Evolutionary conservation across 345 rosid species (phyloP).

Genomic region (Cardiospermum halicacabum): DNA sequence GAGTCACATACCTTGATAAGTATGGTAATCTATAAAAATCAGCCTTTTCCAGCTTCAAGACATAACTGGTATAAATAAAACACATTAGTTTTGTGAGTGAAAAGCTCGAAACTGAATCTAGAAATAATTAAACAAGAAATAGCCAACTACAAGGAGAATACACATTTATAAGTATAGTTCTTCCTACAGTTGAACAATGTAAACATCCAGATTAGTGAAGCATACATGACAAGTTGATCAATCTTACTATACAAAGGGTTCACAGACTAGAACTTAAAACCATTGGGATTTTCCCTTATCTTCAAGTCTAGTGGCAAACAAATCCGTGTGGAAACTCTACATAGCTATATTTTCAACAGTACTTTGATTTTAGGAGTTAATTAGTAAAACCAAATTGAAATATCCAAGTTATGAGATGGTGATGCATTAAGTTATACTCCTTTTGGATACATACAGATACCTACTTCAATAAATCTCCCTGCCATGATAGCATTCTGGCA

Average conservation of each 20-base stretch:
- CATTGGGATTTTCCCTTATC: not conserved
- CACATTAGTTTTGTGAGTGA: constrained; percentile 9
- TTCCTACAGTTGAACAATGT: not conserved
- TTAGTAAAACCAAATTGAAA: too few relatives aligned
- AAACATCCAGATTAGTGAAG: not conserved
- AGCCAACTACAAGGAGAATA: too few relatives aligned
- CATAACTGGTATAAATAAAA: constrained; percentile 59
- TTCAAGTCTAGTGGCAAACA: not conserved
- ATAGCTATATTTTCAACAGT: not conserved
- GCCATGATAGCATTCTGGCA: constrained; percentile 89
- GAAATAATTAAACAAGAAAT: not conserved
- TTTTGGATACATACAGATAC: constrained; percentile 94
- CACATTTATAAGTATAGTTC: not conserved
- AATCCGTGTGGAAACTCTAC: not conserved
- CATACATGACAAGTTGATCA: not conserved
- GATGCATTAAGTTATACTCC: too few relatives aligned
- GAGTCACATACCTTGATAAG: constrained; percentile 61
- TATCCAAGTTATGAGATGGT: too few relatives aligned
- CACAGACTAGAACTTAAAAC: not conserved
- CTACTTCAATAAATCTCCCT: constrained; percentile 98
- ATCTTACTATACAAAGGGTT: not conserved
- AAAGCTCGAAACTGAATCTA: not conserved
- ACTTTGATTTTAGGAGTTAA: not conserved
- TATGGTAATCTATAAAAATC: constrained; percentile 93
- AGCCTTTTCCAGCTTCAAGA: constrained; percentile 87